These are phyloP conservation scores for Cryomyces antarcticus DNA, from an alignment of 495 filamentous ascomycete genomes.

Conservation along the genomic window DNA sequence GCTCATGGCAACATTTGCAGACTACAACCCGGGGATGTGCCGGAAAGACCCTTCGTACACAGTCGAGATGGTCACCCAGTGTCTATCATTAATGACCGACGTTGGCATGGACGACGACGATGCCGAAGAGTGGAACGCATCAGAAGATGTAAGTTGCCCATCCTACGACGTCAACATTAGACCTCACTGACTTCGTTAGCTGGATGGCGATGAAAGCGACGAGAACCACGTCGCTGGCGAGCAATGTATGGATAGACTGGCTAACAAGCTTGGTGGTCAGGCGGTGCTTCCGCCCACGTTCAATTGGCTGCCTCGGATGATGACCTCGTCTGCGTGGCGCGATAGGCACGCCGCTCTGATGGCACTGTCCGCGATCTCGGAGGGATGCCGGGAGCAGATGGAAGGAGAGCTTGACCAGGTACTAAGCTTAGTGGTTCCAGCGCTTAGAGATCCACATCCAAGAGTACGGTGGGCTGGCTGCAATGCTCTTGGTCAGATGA, in stretches of 20 bases:
- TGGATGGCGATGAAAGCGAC: conserved; percentile 91
- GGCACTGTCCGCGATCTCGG: conserved; percentile 97
- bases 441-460: conserved; percentile 77
- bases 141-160: conserved; percentile 56
- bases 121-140: conserved; percentile 79
- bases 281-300: conserved; percentile 85
- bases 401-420: conserved; percentile 84
- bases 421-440: conserved; percentile 77
- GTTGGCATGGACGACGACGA: conserved; percentile 89
- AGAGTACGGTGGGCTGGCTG: conserved; percentile 95
- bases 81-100: conserved; percentile 97
- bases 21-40: conserved; percentile 84
- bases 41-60: conserved; percentile 80
- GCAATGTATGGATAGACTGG: conserved; percentile 94
- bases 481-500: conserved; percentile 99
- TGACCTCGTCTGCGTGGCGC: conserved; percentile 83
- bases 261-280: conserved; percentile 86
- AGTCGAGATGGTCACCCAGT: conserved; percentile 94
- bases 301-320: conserved; percentile 92
- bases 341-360: conserved; percentile 95
- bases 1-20: conserved; percentile 95
- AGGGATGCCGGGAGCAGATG: conserved; percentile 94
- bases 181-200: conserved; percentile 23
- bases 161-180: conserved; percentile 4
- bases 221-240: conserved; percentile 95